Evolutionary conservation across 306 rosid genomes (phyloP), one percentile per base, ranked within the genome.

Genomic region (Cucurbita argyrosperma): DNA sequence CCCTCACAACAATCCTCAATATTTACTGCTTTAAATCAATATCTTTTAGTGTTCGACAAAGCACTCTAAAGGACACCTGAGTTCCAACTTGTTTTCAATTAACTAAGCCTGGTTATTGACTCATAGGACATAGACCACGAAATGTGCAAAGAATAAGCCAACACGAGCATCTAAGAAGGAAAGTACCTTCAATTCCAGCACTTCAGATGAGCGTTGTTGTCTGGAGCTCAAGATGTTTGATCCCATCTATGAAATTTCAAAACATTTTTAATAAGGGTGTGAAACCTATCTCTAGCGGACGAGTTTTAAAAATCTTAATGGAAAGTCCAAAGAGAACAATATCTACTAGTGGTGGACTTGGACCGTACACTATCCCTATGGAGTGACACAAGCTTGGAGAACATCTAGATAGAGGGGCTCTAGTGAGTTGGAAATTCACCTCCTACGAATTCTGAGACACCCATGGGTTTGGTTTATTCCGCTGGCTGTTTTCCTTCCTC

Each of bases 161-260:
- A 68, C 47, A 50, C 8, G 43, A 50, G 15, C 30, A 62, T 15
- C 37, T 39, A 75, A 43, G 64, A 21, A 23, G 42, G 42, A 13
- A 49, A 13, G 53, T 82, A 92, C 90, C 89, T 92, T 81, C 0
- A 19, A 51, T 77, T 87, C 79, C 58, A 87, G 62, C 63, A 30
- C 83, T 23, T 19, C 71, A 38, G 74, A 72, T 21, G 79, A 50
- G 13, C 15, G 74, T 30, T 14, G 56, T n/a, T 16, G 16, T 42
- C 64, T 78, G 58, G 59, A 73, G 62, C 61, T 57, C 8, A 87
- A 71, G 35, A 81, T 38, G 23, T 79, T 56, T 6, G 92, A 86
- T n/a, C 79, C 81, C 75, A 72, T 26, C 26, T 26, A 26, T 26
- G 26, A 26, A 26, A 26, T 26, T 26, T 26, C 26, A 26, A 26